Percentiles rank a stretch among this genome's conserved stretches.
phyloP scores from a whole-genome alignment of 108 stramenopile genomes.

The Schizochytrium sp. region DNA sequence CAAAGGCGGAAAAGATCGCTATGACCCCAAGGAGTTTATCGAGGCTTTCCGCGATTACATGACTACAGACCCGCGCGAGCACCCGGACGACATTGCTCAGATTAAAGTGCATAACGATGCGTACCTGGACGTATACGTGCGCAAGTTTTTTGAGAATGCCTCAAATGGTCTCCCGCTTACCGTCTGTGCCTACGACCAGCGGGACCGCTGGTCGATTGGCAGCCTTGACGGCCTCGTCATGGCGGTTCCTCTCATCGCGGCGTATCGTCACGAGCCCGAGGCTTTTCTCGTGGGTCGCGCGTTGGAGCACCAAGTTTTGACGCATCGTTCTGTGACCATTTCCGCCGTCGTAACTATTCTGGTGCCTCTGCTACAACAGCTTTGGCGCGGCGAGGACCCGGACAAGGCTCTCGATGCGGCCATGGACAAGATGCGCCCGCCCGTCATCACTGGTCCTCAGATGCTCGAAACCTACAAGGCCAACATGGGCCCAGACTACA shows the following conservation, averaged over 20 bases:
- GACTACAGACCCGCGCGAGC: conserved; percentile 17
- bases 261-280: conserved; percentile 29
- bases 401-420: conserved; percentile 16
- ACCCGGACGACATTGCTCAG: background rate
- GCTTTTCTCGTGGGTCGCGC: conserved; percentile 27
- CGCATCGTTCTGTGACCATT: conserved; percentile 25
- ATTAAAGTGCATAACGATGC: conserved; percentile 27
- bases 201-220: conserved; percentile 32
- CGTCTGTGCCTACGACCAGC: conserved; percentile 25
- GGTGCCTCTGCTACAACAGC: conserved; percentile 20
- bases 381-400: conserved; percentile 16
- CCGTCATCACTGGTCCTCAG: conserved; percentile 24
- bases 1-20: conserved; percentile 13
- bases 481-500: conserved; percentile 22
- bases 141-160: conserved; percentile 26
- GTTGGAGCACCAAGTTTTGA: conserved; percentile 30
- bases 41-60: conserved; percentile 22
- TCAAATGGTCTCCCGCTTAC: conserved; percentile 23
- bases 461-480: conserved; percentile 25
- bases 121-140: conserved; percentile 34
- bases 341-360: conserved; percentile 25
- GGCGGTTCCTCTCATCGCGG: conserved; percentile 27
- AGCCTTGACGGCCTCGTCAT: conserved; percentile 32
- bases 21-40: conserved; percentile 26
- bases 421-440: conserved; percentile 33